Base-by-base conservation (phyloP, 768 basidiomycete species). In the Holtermannia corniformis region DNA sequence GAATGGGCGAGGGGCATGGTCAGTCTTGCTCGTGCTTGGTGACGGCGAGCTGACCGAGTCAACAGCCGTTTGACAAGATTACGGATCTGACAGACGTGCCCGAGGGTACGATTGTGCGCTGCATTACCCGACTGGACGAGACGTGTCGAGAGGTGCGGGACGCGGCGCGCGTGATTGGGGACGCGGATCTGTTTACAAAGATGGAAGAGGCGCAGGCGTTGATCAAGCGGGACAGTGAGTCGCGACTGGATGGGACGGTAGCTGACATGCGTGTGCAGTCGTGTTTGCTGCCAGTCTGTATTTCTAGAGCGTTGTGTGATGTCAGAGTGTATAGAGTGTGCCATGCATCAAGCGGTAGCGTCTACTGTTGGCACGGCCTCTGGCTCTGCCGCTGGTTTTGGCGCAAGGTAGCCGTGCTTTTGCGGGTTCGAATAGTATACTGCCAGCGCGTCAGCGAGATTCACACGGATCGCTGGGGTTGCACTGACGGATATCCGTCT, bases 1-100 rank as follows among this genome's bases (percentile, higher is more conserved):
- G 95, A 97, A 72, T 99, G 95, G 95, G 92, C 95, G 0, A 89
- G 86, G 71, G 95, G 95, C 50, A 96, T 93, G 92, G 93, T 93
- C 62, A 61, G 82, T 66, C 13, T 49, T 3, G 13, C 44, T 58
- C 16, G 13, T 7, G 16, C 7, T 7, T 10, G 43, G 43, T 10
- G 45, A 20, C 12, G 20, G 47, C 28, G 41, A 41, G 45, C 20
- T 45, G 26, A 41, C 42, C 27, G 47, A 46, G 20, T 41, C 13
- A 44, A 27, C 61, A 99, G 93, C 88, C 95, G 0, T 99, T 99
- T 71, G 83, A 91, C 65, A 86, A 97, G 70, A 93, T 99, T 60
- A 89, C 88, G 1, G 73, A 79, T 2, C 75, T 99, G 54, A 99
- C 95, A 0, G 95, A 97, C 68, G 86, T 95, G 13, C 82, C 88